A percentile compares a stretch with the other conserved stretches of the same genome.
phyloP scores from a whole-genome alignment of 257 asterid species.

The Penstemon eatonii region DNA sequence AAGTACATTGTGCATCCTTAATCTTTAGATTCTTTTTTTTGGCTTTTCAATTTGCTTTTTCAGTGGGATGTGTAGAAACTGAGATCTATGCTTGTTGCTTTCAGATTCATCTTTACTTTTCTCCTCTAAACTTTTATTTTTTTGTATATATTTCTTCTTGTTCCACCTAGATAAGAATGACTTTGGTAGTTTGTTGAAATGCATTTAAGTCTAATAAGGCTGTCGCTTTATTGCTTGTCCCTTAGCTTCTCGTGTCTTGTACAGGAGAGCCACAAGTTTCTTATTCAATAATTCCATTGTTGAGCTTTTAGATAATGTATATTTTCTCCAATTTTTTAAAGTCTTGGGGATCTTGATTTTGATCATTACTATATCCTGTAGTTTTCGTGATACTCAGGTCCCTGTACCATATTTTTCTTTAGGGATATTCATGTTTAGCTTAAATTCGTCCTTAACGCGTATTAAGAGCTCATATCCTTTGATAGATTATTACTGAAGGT shows the following conservation, averaged over 20 bases:
- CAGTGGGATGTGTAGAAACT: slow-evolving; percentile 24
- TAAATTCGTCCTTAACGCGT: too few species aligned
- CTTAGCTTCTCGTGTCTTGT: slow-evolving; percentile 35
- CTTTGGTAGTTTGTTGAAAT: slow-evolving; percentile 20
- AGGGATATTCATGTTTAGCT: neutral
- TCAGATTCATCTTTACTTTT: slow-evolving; percentile 38
- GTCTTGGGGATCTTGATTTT: slow-evolving; percentile 26
- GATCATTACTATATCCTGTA: slow-evolving; percentile 5
- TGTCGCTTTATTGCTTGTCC: slow-evolving; percentile 36
- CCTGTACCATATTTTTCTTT: neutral
- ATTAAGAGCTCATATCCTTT: neutral
- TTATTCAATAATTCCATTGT: slow-evolving; percentile 18
- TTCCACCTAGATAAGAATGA: neutral
- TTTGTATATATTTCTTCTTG: neutral
- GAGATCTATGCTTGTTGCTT: slow-evolving; percentile 54
- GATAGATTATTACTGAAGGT: neutral
- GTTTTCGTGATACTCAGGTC: neutral
- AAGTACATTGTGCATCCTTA: slow-evolving; percentile 39
- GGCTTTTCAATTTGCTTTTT: slow-evolving; percentile 13
- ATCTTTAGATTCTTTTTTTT: neutral
- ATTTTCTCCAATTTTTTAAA: slow-evolving; percentile 31
- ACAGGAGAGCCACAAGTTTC: slow-evolving; percentile 36
- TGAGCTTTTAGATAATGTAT: slow-evolving; percentile 24
- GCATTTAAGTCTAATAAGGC: slow-evolving; percentile 20
- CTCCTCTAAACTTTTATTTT: neutral